phyloP scores from a whole-genome alignment of 2,329 filamentous ascomycete species.

The Calonectria crousiana region DNA sequence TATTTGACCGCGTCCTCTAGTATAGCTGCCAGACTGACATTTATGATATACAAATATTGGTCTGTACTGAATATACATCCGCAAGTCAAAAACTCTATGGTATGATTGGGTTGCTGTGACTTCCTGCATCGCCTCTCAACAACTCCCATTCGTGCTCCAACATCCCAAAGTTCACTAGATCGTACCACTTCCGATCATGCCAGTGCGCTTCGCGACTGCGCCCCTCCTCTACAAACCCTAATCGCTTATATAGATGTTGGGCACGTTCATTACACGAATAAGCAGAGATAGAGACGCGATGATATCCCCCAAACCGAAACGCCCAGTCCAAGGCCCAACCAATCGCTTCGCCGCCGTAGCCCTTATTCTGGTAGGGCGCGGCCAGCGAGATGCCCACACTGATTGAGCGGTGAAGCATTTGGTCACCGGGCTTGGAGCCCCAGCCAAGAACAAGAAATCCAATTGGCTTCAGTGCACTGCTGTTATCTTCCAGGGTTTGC shows the following conservation, averaged over 20 bases:
- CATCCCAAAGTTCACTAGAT: constrained; percentile 51
- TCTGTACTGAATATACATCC: too few relatives aligned
- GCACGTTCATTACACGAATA: constrained; percentile 58
- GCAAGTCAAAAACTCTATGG: too few relatives aligned
- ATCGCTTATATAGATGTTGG: constrained; percentile 54
- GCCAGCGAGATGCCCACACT: constrained; percentile 53
- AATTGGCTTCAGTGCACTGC: not conserved
- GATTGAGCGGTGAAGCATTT: not conserved
- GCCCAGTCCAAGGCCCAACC: constrained; percentile 61
- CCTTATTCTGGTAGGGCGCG: constrained; percentile 49
- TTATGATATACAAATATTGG: too few relatives aligned
- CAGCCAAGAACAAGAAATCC: not conserved
- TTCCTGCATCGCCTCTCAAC: too few relatives aligned
- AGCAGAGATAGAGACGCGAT: constrained; percentile 55
- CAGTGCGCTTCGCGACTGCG: constrained; percentile 55
- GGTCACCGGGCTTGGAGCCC: not conserved
- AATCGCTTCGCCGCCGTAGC: constrained; percentile 62
- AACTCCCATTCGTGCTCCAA: constrained; percentile 53
- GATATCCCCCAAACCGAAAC: constrained; percentile 58
- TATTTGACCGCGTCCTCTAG: too few relatives aligned
- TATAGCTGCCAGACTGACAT: too few relatives aligned
- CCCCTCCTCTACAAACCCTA: constrained; percentile 61
- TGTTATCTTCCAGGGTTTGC: too few relatives aligned
- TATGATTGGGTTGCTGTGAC: too few relatives aligned
- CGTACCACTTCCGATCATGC: constrained; percentile 56